A percentile compares a stretch with the other conserved stretches of the same genome.
Evolutionary conservation across 2,329 filamentous ascomycete genomes (phyloP).

Genomic region (Celoporthe dispersa): DNA sequence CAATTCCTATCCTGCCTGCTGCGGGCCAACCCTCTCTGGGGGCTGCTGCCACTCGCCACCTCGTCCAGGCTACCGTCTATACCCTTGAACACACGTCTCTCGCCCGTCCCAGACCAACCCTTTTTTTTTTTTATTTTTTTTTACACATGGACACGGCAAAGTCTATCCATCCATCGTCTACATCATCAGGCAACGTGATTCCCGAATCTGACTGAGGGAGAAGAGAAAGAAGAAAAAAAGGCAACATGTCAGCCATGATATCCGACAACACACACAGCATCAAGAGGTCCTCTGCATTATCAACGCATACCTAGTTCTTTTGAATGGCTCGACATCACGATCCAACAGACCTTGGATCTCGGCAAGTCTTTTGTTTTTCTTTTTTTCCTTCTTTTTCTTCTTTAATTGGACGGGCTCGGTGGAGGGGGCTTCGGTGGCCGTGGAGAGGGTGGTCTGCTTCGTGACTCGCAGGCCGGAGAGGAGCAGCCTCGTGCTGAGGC

Average conservation of each 20-base stretch:
- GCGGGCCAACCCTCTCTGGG: background rate
- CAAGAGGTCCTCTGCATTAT: background rate
- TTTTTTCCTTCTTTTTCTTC: background rate
- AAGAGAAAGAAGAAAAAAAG: no score
- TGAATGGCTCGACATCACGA: background rate
- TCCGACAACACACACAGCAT: background rate
- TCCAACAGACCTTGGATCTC: background rate
- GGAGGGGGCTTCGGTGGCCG: conserved; percentile 45
- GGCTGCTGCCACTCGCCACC: background rate
- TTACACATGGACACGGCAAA: background rate
- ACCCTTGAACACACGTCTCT: background rate
- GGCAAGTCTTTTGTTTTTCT: no score
- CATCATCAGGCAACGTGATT: no score
- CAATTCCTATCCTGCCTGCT: conserved; percentile 3
- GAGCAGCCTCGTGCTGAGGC: background rate
- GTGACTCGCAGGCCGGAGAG: conserved; percentile 19
- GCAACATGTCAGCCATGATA: background rate
- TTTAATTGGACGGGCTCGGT: conserved; percentile 19
- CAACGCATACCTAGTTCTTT: background rate
- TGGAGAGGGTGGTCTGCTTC: conserved; percentile 44
- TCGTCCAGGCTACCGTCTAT: background rate
- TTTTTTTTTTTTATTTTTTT: no score
- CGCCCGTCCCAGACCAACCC: background rate
- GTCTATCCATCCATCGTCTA: background rate
- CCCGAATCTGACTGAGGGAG: no score